phyloP scores from a whole-genome alignment of 257 asterid species.

The Solanum ossicruentum region DNA sequence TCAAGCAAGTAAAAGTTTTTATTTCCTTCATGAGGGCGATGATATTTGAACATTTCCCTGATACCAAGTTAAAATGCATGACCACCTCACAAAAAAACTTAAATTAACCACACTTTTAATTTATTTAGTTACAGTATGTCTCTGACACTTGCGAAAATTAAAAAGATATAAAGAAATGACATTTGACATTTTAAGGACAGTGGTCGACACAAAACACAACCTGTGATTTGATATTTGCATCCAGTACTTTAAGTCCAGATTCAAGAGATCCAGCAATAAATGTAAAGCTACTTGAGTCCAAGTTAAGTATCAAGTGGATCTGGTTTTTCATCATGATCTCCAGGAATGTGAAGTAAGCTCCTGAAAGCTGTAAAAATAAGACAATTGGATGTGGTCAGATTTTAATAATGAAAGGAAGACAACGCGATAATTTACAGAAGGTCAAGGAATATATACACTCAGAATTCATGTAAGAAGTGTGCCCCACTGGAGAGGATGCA shows the following conservation, averaged over 20 bases:
- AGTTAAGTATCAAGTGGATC: slow-evolving; percentile 53
- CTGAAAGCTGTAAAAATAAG: slow-evolving; percentile 56
- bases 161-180: not conserved
- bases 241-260: slow-evolving; percentile 92
- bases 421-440: not conserved
- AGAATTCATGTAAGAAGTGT: not conserved
- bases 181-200: not conserved
- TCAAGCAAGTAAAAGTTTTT: not conserved
- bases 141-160: not conserved
- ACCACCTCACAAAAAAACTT: not conserved
- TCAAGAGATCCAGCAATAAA: slow-evolving; percentile 89
- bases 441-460: not conserved
- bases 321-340: slow-evolving; percentile 87
- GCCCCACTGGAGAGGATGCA: not conserved
- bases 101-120: not conserved
- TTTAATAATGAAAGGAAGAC: not conserved
- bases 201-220: slow-evolving; percentile 15
- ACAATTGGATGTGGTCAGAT: not conserved
- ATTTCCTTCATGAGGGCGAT: not conserved
- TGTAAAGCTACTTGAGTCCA: slow-evolving; percentile 69
- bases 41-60: not conserved
- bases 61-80: not conserved
- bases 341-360: slow-evolving; percentile 81
- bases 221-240: slow-evolving; percentile 83
- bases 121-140: not conserved